phyloP scores from a whole-genome alignment of 164 flowering plant genomes.

The Euptelea pleiosperma region DNA sequence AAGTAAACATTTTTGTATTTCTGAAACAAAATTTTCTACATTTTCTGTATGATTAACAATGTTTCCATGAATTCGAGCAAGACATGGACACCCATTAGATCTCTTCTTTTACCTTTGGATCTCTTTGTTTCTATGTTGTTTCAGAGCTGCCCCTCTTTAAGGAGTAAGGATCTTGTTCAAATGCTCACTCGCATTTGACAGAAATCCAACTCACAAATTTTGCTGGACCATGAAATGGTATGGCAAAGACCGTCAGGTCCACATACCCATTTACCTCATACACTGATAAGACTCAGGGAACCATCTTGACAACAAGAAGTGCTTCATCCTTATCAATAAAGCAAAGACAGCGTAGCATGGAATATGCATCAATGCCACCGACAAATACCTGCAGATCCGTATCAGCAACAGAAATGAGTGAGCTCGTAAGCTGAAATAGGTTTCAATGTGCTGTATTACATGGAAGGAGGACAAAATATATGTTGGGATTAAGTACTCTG shows the following conservation, averaged over 20 bases:
- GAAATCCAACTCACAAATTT: not conserved
- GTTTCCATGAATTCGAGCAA: not conserved
- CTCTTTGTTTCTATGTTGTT: slow-evolving; percentile 1
- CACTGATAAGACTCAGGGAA: slow-evolving; percentile 63
- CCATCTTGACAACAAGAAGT: slow-evolving; percentile 46
- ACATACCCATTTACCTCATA: not conserved
- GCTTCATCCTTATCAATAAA: slow-evolving; percentile 57
- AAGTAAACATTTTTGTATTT: not conserved
- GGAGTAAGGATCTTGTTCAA: not conserved
- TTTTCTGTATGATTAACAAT: slow-evolving; percentile 6
- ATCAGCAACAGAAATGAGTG: not conserved
- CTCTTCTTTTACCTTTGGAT: slow-evolving; percentile 1
- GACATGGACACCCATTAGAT: not conserved
- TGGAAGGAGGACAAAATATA: too few species aligned
- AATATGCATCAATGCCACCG: slow-evolving; percentile 72
- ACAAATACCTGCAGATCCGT: slow-evolving; percentile 57
- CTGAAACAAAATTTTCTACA: slow-evolving; percentile 1
- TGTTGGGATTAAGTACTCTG: too few species aligned
- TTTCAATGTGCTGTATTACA: not conserved
- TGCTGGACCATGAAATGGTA: not conserved
- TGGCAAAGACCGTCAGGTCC: not conserved
- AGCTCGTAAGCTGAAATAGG: not conserved
- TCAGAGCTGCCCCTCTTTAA: not conserved
- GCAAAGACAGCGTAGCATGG: slow-evolving; percentile 82
- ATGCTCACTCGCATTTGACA: too few species aligned